phyloP scores from a whole-genome alignment of 768 basidiomycete genomes.

The Peribolospora kevripleyi region DNA sequence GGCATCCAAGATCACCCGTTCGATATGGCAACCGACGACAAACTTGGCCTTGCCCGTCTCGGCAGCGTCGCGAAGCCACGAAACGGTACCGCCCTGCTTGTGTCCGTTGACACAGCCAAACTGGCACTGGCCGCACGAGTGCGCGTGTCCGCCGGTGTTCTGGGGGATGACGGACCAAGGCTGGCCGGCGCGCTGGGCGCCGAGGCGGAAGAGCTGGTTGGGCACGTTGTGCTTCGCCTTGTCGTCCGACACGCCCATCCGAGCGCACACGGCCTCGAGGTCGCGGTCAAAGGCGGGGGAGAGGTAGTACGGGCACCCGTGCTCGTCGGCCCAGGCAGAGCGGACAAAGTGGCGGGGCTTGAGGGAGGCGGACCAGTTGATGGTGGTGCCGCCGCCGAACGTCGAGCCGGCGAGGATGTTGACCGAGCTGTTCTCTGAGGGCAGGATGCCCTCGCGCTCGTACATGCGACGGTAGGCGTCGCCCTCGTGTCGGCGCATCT shows the following conservation, averaged over 20 bases:
- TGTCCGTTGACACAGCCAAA: conserved; percentile 10
- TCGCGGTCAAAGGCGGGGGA: conserved; percentile 7
- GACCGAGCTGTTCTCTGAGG: conserved; percentile 12
- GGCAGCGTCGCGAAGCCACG: conserved; percentile 10
- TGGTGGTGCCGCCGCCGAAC: conserved; percentile 14
- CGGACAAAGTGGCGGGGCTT: conserved; percentile 15
- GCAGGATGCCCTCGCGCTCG: conserved; percentile 12
- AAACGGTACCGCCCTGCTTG: conserved; percentile 10
- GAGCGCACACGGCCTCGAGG: conserved; percentile 10
- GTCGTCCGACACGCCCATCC: conserved; percentile 12
- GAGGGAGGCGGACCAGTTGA: conserved; percentile 17
- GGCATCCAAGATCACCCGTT: conserved; percentile 9
- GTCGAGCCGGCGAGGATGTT: conserved; percentile 11
- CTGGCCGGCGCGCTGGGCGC: not conserved
- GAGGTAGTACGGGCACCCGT: conserved; percentile 10
- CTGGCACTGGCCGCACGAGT: conserved; percentile 11
- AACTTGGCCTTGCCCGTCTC: conserved; percentile 7
- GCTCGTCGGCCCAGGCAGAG: conserved; percentile 15
- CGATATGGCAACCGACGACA: conserved; percentile 6
- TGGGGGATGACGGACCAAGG: conserved; percentile 1
- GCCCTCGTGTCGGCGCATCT: conserved; percentile 5
- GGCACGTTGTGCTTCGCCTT: conserved; percentile 10
- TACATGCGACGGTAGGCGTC: conserved; percentile 5
- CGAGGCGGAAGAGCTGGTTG: conserved; percentile 6
- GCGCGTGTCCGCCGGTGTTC: conserved; percentile 10